Conservation (phyloP, 176 grass and related monocot species). For the Avena eriantha region DNA sequence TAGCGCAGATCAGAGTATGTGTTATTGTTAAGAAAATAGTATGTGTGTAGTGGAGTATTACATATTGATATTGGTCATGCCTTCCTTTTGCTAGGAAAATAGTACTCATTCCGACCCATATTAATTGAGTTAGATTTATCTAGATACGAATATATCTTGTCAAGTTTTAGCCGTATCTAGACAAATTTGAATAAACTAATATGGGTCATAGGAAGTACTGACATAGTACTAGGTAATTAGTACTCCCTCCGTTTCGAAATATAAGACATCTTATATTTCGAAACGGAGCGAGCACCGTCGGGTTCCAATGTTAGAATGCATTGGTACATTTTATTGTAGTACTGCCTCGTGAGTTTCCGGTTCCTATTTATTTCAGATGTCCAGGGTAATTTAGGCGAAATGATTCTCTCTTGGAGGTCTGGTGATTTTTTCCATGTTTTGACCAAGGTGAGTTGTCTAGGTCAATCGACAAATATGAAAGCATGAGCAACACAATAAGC, state of each 20-base stretch:
- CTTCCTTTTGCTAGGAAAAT: background rate
- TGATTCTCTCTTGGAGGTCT: background rate
- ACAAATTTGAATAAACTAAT: no score
- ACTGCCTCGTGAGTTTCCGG: background rate
- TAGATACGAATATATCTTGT: no score
- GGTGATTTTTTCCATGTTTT: background rate
- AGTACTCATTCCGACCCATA: no score
- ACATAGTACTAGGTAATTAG: background rate
- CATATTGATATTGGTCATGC: background rate
- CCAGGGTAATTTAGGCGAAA: background rate
- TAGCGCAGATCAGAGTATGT: background rate
- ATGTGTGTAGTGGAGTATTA: slow-evolving; percentile 7
- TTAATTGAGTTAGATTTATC: no score
- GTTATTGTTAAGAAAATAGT: background rate
- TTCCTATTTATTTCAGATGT: background rate
- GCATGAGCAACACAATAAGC: background rate
- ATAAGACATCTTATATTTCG: no score
- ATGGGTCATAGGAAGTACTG: no score
- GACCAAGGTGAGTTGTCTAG: background rate
- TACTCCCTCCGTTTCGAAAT: no score
- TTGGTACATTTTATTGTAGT: background rate
- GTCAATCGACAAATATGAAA: background rate
- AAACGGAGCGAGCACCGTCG: no score
- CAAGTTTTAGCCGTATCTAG: no score
- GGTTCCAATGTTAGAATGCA: background rate